Conservation (phyloP, 2,329 filamentous ascomycete genomes). For the Diatrype stigma region DNA sequence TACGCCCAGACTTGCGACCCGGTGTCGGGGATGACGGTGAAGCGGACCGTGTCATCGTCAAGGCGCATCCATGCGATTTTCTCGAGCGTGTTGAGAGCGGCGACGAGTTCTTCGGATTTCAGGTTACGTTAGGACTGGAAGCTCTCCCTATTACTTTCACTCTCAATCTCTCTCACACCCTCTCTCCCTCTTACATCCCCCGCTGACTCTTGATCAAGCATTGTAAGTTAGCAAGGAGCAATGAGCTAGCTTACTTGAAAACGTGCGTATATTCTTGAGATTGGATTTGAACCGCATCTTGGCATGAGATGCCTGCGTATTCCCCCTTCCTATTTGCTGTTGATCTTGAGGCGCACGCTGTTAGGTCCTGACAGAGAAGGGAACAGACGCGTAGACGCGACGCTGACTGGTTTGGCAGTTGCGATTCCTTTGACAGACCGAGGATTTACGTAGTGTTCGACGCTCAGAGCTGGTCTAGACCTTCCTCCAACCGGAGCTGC, state of each 20-base stretch:
- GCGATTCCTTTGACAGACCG: too few species aligned
- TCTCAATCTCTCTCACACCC: too few species aligned
- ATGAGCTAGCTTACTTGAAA: conserved; percentile 48
- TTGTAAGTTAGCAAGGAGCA: background rate
- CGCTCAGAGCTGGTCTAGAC: too few species aligned
- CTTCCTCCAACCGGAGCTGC: too few species aligned
- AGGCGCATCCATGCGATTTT: conserved; percentile 90
- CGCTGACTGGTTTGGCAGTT: too few species aligned
- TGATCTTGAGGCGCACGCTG: background rate
- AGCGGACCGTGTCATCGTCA: conserved; percentile 80
- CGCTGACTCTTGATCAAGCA: background rate
- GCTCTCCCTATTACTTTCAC: too few species aligned
- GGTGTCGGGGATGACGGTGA: conserved; percentile 92
- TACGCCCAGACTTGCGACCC: conserved; percentile 96
- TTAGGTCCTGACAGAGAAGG: background rate
- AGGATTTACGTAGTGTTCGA: too few species aligned
- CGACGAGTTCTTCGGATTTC: conserved; percentile 52
- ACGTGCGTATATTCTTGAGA: conserved; percentile 62
- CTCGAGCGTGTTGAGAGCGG: conserved; percentile 62
- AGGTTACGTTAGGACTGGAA: conserved; percentile 6
- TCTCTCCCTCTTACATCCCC: too few species aligned
- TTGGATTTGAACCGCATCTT: conserved; percentile 65
- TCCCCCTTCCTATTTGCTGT: background rate
- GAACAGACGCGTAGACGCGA: too few species aligned
- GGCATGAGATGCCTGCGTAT: conserved; percentile 4